Evolutionary conservation across 805 yeast genomes (phyloP).

Genomic region (Helenozyma rhizophorensis): DNA sequence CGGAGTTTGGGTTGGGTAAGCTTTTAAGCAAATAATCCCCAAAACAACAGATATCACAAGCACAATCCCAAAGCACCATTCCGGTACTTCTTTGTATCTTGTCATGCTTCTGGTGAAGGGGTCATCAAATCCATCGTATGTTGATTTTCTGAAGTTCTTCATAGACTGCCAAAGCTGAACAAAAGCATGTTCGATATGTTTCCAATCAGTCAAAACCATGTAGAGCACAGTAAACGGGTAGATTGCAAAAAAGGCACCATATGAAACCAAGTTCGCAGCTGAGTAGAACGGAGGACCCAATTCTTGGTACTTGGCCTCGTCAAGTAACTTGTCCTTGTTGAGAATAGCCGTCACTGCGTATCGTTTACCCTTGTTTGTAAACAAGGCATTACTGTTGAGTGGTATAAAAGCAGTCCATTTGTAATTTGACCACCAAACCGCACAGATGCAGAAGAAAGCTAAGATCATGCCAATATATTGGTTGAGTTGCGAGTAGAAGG

Average conservation of each 20-base stretch:
- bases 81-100: conserved; percentile 28
- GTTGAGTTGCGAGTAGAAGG: conserved; percentile 3
- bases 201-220: conserved; percentile 6
- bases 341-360: not conserved
- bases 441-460: conserved; percentile 18
- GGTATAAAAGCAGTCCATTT: conserved; percentile 24
- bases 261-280: conserved; percentile 23
- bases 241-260: conserved; percentile 24
- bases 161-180: conserved; percentile 24
- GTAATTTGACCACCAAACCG: conserved; percentile 17
- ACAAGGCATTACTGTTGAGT: conserved; percentile 1
- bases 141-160: conserved; percentile 17
- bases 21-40: conserved; percentile 26
- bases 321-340: conserved; percentile 6
- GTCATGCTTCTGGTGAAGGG: conserved; percentile 21
- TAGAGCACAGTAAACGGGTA: conserved; percentile 20
- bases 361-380: conserved; percentile 1
- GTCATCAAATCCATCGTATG: conserved; percentile 21
- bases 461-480: conserved; percentile 16
- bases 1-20: conserved; percentile 24
- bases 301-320: conserved; percentile 16
- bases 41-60: conserved; percentile 25
- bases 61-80: conserved; percentile 23
- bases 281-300: conserved; percentile 27
- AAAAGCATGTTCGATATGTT: too few relatives aligned